These are phyloP conservation scores for Verticillium alfalfae DNA, from an alignment of 2,329 filamentous ascomycete species.

Conservation along the genomic window DNA sequence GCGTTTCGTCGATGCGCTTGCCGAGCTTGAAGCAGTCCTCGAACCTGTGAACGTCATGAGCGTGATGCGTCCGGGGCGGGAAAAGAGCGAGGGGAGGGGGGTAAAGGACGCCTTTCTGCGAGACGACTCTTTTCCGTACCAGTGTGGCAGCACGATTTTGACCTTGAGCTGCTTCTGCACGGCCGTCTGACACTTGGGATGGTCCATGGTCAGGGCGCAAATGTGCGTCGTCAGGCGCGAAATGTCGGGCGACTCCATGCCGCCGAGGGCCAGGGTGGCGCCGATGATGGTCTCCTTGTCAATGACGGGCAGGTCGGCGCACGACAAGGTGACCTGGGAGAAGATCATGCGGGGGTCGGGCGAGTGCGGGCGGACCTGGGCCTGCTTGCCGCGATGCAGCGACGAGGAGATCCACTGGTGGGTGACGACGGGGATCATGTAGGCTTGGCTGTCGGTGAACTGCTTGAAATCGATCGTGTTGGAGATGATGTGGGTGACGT, in stretches of 20 bases:
- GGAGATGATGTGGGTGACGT: slow-evolving; percentile 54
- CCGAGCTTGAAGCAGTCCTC: slow-evolving; percentile 94
- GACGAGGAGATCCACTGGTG: slow-evolving; percentile 74
- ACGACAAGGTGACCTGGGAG: slow-evolving; percentile 75
- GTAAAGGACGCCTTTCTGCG: neutral
- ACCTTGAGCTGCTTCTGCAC: slow-evolving; percentile 60
- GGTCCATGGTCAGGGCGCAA: slow-evolving; percentile 71
- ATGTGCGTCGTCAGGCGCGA: slow-evolving; percentile 80
- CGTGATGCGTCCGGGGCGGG: neutral
- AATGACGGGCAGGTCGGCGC: slow-evolving; percentile 74
- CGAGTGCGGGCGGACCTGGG: slow-evolving; percentile 77
- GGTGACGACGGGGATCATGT: slow-evolving; percentile 79
- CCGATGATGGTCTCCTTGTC: slow-evolving; percentile 92
- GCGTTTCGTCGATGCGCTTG: slow-evolving; percentile 81
- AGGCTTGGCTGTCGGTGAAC: slow-evolving; percentile 67
- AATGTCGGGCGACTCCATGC: slow-evolving; percentile 67
- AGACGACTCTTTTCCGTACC: slow-evolving; percentile 39
- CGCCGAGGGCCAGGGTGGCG: slow-evolving; percentile 83
- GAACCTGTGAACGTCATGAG: slow-evolving; percentile 54
- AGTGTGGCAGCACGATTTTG: slow-evolving; percentile 89
- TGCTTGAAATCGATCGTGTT: slow-evolving; percentile 88
- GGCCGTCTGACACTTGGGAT: slow-evolving; percentile 64
- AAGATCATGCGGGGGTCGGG: slow-evolving; percentile 91
- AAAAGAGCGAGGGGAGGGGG: neutral
- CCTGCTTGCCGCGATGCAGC: slow-evolving; percentile 62